These are phyloP conservation scores for Colletotrichum tamarilloi DNA, from an alignment of 2,329 filamentous ascomycete genomes.

Conservation along the genomic window DNA sequence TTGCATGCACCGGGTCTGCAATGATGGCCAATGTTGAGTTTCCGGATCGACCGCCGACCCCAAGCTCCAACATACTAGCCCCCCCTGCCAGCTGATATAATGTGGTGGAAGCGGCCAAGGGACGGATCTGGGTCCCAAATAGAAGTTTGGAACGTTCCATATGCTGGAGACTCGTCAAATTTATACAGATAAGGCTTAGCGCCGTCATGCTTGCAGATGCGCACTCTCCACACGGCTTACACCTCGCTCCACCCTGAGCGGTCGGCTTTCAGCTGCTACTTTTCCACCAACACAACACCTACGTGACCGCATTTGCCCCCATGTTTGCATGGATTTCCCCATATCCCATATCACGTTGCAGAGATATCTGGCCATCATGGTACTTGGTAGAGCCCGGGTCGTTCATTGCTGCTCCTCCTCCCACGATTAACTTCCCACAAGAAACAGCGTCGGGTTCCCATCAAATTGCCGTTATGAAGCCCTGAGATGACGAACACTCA, in stretches of 20 bases:
- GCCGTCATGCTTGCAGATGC: constrained; percentile 25
- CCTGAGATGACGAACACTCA: not conserved
- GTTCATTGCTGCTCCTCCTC: too few species aligned
- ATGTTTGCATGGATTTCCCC: not conserved
- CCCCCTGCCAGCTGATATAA: not conserved
- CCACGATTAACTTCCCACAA: too few species aligned
- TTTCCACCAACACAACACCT: not conserved
- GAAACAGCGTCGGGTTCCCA: not conserved
- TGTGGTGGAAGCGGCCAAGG: not conserved
- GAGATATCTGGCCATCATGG: not conserved
- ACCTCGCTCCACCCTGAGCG: not conserved
- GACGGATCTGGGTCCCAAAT: not conserved
- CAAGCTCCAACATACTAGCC: not conserved
- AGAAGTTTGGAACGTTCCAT: constrained; percentile 8
- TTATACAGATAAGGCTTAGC: constrained; percentile 53
- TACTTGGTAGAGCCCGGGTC: too few species aligned
- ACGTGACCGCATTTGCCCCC: not conserved
- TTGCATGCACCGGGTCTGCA: not conserved
- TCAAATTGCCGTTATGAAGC: not conserved
- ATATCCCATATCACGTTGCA: not conserved
- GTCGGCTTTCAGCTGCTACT: not conserved
- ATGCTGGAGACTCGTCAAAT: constrained; percentile 47
- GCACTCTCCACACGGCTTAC: not conserved
- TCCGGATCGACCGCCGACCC: not conserved
- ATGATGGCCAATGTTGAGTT: not conserved